phyloP scores from a whole-genome alignment of 495 filamentous ascomycete genomes.

The Penicillium ochrochloron region DNA sequence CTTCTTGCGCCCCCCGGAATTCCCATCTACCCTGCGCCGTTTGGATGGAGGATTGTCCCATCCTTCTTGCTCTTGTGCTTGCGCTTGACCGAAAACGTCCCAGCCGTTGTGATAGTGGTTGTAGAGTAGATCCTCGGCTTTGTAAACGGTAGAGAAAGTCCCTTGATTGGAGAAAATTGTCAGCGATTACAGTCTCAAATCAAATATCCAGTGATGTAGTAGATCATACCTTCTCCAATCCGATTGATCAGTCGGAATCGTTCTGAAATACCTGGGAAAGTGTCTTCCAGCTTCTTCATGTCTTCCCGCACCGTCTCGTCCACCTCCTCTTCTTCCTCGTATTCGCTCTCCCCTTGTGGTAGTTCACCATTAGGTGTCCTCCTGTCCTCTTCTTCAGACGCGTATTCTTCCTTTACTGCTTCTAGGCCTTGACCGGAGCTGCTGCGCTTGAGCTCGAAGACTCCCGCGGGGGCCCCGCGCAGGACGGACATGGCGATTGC shows the following conservation, averaged over 20 bases:
- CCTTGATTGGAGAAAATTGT: constrained; percentile 52
- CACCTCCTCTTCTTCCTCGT: constrained; percentile 60
- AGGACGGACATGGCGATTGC: constrained; percentile 35
- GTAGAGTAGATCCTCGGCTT: constrained; percentile 94
- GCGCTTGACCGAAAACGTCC: constrained; percentile 68
- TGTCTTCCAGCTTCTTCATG: constrained; percentile 80
- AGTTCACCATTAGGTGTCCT: constrained; percentile 33
- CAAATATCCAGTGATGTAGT: background rate
- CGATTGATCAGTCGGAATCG: constrained; percentile 91
- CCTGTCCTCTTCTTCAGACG: constrained; percentile 37
- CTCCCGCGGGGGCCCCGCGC: constrained; percentile 28
- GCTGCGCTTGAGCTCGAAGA: constrained; percentile 33
- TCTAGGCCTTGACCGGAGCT: constrained; percentile 22
- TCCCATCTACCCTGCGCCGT: constrained; percentile 42
- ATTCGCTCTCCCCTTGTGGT: constrained; percentile 20
- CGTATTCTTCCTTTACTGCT: constrained; percentile 27
- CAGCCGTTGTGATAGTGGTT: constrained; percentile 83
- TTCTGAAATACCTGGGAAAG: constrained; percentile 80
- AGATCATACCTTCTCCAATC: constrained; percentile 82
- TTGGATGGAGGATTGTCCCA: constrained; percentile 67
- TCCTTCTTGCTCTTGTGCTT: constrained; percentile 64
- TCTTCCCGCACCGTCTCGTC: constrained; percentile 78
- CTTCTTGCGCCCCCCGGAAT: constrained; percentile 40
- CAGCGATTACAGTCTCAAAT: constrained; percentile 6
- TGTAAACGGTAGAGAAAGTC: constrained; percentile 98